These are phyloP conservation scores for Fusarium austroafricanum DNA, from an alignment of 2,329 filamentous ascomycete species.

Conservation along the genomic window DNA sequence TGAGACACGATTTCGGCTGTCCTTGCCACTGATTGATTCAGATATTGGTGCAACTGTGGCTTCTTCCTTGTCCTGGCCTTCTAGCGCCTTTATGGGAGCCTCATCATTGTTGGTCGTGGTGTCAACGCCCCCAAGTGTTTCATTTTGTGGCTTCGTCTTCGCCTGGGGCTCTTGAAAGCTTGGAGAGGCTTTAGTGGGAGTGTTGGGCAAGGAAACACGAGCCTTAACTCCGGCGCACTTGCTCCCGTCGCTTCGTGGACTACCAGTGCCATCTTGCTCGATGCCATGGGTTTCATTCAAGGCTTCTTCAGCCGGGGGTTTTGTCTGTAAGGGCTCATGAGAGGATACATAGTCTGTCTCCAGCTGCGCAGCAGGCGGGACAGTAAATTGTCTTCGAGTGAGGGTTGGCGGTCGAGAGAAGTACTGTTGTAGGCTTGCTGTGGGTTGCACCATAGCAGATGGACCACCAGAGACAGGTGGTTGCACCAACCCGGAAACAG, in stretches of 20 bases:
- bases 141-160: background rate
- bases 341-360: background rate
- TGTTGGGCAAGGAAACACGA: constrained; percentile 41
- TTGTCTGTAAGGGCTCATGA: constrained; percentile 42
- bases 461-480: background rate
- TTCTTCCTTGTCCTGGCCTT: background rate
- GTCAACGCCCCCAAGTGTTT: background rate
- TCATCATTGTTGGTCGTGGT: background rate
- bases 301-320: constrained; percentile 47
- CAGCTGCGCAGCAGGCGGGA: background rate
- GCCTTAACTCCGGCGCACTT: constrained; percentile 18
- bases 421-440: background rate
- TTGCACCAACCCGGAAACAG: constrained; percentile 12
- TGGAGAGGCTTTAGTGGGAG: constrained; percentile 10
- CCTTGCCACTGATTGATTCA: background rate
- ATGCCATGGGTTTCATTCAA: constrained; percentile 21
- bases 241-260: constrained; percentile 19
- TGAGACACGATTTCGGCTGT: constrained; percentile 19
- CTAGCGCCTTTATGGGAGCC: background rate
- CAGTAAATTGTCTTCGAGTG: background rate
- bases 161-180: background rate
- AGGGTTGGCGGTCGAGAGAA: background rate
- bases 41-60: background rate
- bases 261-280: background rate
- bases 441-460: constrained; percentile 2